Conservation (phyloP, 768 basidiomycete genomes). For the Lactarius psammicola region DNA sequence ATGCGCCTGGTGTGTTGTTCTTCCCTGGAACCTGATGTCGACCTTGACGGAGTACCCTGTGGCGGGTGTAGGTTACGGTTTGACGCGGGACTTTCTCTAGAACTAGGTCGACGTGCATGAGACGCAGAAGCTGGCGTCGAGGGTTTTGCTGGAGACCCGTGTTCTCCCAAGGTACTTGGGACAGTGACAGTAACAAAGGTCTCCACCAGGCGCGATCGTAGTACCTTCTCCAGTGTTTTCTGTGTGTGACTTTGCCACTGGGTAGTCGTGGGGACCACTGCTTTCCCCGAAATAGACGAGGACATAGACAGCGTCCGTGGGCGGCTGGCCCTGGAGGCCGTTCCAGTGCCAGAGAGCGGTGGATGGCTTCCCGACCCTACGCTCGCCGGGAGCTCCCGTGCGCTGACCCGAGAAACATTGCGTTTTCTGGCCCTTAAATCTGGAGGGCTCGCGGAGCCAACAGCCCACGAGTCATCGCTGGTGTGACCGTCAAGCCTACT, state of each 20-base stretch:
- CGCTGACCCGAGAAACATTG: slow-evolving; percentile 32
- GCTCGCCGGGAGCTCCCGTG: slow-evolving; percentile 34
- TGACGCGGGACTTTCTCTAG: slow-evolving; percentile 13
- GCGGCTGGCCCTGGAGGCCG: slow-evolving; percentile 5
- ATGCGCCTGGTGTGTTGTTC: slow-evolving; percentile 10
- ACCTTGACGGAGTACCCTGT: slow-evolving; percentile 1
- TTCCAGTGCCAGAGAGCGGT: slow-evolving; percentile 18
- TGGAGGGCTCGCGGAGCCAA: slow-evolving; percentile 30
- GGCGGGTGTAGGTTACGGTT: slow-evolving; percentile 15
- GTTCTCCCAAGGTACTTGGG: slow-evolving; percentile 5
- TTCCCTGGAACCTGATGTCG: slow-evolving; percentile 7
- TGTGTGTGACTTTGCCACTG: slow-evolving; percentile 64
- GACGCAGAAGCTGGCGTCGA: slow-evolving; percentile 6
- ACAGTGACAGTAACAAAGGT: slow-evolving; percentile 66
- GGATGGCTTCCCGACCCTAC: slow-evolving; percentile 19
- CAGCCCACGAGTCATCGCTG: slow-evolving; percentile 37
- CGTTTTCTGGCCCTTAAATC: slow-evolving; percentile 44
- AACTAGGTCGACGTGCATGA: slow-evolving; percentile 9
- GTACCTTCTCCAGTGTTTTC: slow-evolving; percentile 62
- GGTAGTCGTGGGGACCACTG: slow-evolving; percentile 32
- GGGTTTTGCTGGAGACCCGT: not conserved
- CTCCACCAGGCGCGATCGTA: slow-evolving; percentile 72
- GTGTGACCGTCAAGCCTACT: slow-evolving; percentile 46
- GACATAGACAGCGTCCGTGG: slow-evolving; percentile 20
- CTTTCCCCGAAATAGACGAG: slow-evolving; percentile 20